phyloP scores from a whole-genome alignment of 345 rosid genomes.

The Ceriops zippeliana region DNA sequence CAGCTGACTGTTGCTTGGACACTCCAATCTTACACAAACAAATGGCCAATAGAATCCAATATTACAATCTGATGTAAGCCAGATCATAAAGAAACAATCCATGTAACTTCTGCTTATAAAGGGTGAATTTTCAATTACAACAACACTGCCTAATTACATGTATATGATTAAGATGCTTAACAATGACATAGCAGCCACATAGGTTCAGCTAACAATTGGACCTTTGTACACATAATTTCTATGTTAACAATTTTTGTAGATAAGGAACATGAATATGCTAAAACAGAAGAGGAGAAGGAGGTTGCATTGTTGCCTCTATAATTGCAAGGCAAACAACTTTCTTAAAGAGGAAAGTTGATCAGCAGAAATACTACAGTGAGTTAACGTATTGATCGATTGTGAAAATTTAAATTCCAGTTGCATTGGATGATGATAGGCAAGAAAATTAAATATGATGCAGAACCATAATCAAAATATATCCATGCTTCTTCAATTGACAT shows the following conservation, averaged over 20 bases:
- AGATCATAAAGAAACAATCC: background rate
- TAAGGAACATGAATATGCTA: background rate
- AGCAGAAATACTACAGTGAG: background rate
- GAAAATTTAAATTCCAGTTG: background rate
- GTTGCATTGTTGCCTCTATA: background rate
- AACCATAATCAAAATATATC: too few relatives aligned
- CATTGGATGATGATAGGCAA: background rate
- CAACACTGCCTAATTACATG: too few relatives aligned
- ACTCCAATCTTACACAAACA: constrained; percentile 43
- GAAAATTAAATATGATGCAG: background rate
- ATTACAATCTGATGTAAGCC: background rate
- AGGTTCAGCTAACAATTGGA: too few relatives aligned
- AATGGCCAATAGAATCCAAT: constrained; percentile 12
- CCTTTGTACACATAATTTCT: too few relatives aligned
- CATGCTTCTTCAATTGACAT: background rate
- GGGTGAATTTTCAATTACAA: too few relatives aligned
- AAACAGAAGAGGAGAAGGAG: background rate
- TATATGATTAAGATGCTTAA: too few relatives aligned
- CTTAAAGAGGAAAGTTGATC: background rate
- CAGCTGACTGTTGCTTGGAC: constrained; percentile 57
- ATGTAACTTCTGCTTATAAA: too few relatives aligned
- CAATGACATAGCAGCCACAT: too few relatives aligned
- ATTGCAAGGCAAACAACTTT: background rate
- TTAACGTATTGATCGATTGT: background rate
- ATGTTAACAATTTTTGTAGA: too few relatives aligned